Base-by-base conservation (phyloP, 345 rosid genomes). In the Acer campestre region DNA sequence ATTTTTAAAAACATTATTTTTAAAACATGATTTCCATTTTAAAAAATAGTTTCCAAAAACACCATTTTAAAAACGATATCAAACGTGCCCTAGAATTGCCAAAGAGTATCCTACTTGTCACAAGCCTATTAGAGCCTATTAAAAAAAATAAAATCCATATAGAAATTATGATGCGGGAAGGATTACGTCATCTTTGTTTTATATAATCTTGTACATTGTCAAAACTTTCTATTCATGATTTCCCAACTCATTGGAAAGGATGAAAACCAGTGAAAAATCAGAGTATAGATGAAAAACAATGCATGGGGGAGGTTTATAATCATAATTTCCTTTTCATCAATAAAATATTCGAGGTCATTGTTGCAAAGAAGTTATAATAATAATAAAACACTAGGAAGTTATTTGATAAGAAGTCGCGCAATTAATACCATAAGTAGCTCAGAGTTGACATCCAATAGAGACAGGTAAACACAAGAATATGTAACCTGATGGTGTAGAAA, bases 361-460 rank as follows among this genome's bases (percentile, higher is more conserved):
- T 98, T 95, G 87, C 81, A 78, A 61, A 59, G 18, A 75, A 66
- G 59, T 53, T 67, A 18, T 25, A 25, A 25, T 25, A 25, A 25
- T 25, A 25, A 25, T 25, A 25, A n/a, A 56, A 17, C 1, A 56
- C 61, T 4, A 25, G 14, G 56, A 48, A 63, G 23, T 61, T 27
- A 0, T 13, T 13, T 2, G 27, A 35, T 44, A 10, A 38, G 75
- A 73, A 42, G 51, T 17, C 10, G 77, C 18, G 11, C 62, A 67
- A 78, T 59, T 8, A 18, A 83, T 80, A 93, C 98, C 98, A 86
- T 62, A 92, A 90, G 67, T 95, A 86, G 86, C 99, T 95, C 83
- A 88, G 86, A 75, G 98, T 94, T 16, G 98, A 94, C 99, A 94
- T 93, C 62, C 97, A 87, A 86, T 96, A 96, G 67, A 92, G 97